Base-by-base conservation (phyloP, 345 rosid genomes). In the Cardiospermum halicacabum region DNA sequence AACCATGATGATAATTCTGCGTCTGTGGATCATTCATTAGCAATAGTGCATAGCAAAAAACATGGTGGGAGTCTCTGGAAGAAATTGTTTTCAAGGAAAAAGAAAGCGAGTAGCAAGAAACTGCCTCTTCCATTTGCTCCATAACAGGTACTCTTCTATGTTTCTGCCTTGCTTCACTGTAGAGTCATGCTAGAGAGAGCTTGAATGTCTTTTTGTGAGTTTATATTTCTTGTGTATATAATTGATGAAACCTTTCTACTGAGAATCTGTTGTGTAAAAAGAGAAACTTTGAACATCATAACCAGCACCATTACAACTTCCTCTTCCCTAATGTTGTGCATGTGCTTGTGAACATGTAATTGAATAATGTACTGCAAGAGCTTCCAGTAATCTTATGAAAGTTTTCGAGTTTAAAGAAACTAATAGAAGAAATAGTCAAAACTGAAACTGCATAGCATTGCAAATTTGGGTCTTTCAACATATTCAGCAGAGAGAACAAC, bases 1-100 rank as follows among this genome's bases (percentile, higher is more conserved):
- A 74, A 3, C 39, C 32, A 27, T 45, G 75, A 68, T 2, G 58
- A 61, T 13, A 76, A 75, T 25, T 56, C 51, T 18, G 71, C 67
- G 18, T 58, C 48, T 18, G 69, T 69, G 18, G 31, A 64, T 22
- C 84, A 62, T 67, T 70, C 89, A 26, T 70, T 83, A 30, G 81
- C 89, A 24, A 68, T 91, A 54, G 87, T 83, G 63, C 89, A 87
- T 12, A 69, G 79, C 74, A 84, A 76, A 73, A 91, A 78, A 65
- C 64, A 13, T 10, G 64, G 75, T 22, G 81, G 72, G 59, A 78
- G 77, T 73, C 74, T 89, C 51, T 94, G 92, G 99, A 89, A 75
- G 62, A 89, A 74, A 79, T 72, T 93, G 26, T 61, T 84, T 27
- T 75, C 93, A 79, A 85, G 78, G 63, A 94, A 80, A 67, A 89